These are phyloP conservation scores for Penicillium sp. DNA, from an alignment of 2,329 filamentous ascomycete species.

Conservation along the genomic window DNA sequence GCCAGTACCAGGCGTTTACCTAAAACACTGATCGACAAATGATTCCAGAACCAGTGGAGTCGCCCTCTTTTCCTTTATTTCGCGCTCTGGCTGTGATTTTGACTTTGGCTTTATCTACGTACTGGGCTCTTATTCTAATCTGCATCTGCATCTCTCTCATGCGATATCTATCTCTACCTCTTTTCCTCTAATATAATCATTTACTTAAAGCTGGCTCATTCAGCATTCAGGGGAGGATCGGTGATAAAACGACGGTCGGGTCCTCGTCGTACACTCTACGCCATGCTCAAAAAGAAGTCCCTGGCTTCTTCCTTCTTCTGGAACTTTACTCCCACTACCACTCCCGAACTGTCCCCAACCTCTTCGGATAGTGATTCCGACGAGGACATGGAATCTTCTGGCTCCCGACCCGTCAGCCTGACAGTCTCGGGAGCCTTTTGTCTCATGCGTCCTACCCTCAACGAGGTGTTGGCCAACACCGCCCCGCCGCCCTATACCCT, in stretches of 20 bases:
- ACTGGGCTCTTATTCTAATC: not conserved
- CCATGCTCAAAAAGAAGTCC: slow-evolving; percentile 39
- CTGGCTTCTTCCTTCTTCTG: slow-evolving; percentile 35
- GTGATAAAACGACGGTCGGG: slow-evolving; percentile 22
- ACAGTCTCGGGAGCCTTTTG: slow-evolving; percentile 39
- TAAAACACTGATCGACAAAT: slow-evolving; percentile 19
- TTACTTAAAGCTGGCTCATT: slow-evolving; percentile 18
- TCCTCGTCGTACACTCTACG: slow-evolving; percentile 30
- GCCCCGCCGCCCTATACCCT: slow-evolving; percentile 86
- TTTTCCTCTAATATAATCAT: slow-evolving; percentile 11
- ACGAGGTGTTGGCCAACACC: slow-evolving; percentile 81
- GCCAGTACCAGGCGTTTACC: slow-evolving; percentile 2
- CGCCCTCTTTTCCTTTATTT: slow-evolving; percentile 9
- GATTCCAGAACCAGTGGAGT: slow-evolving; percentile 19
- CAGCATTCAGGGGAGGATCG: slow-evolving; percentile 18
- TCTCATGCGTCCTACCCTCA: slow-evolving; percentile 64
- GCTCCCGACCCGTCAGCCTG: slow-evolving; percentile 44
- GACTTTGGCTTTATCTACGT: not conserved
- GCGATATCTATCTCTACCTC: not conserved
- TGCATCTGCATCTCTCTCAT: not conserved
- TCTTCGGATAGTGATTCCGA: slow-evolving; percentile 44
- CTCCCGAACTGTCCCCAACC: slow-evolving; percentile 44
- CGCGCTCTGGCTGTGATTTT: not conserved
- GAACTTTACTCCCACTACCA: slow-evolving; percentile 41
- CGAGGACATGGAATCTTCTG: slow-evolving; percentile 42